phyloP scores from a whole-genome alignment of 805 yeast genomes.

The Cyberlindnera nakhonratchasimensis region DNA sequence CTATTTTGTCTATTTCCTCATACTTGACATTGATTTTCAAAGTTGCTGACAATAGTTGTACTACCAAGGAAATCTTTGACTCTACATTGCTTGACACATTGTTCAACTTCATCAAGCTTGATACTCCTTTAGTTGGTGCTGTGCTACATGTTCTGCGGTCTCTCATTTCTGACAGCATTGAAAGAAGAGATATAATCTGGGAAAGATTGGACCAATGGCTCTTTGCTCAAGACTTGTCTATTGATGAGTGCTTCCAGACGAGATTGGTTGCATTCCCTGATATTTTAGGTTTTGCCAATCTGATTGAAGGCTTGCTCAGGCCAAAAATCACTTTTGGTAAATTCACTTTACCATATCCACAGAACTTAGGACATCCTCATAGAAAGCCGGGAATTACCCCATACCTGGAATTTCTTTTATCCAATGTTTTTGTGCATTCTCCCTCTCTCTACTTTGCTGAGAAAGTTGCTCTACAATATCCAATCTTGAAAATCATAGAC shows the following conservation, averaged over 20 bases:
- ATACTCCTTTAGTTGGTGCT: slow-evolving; percentile 51
- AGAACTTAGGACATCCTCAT: slow-evolving; percentile 55
- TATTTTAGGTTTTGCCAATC: slow-evolving; percentile 55
- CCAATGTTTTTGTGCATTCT: slow-evolving; percentile 60
- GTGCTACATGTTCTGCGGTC: slow-evolving; percentile 54
- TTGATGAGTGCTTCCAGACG: slow-evolving; percentile 42
- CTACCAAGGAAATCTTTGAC: slow-evolving; percentile 31
- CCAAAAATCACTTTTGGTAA: slow-evolving; percentile 38
- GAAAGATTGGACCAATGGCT: slow-evolving; percentile 66
- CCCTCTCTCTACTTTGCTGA: slow-evolving; percentile 35
- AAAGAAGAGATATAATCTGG: slow-evolving; percentile 58
- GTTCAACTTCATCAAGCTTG: slow-evolving; percentile 42
- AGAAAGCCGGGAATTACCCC: slow-evolving; percentile 75
- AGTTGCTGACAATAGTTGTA: slow-evolving; percentile 42
- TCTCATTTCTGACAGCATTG: slow-evolving; percentile 45
- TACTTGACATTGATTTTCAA: slow-evolving; percentile 62
- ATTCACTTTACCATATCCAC: slow-evolving; percentile 50
- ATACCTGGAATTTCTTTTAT: slow-evolving; percentile 68
- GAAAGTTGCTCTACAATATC: slow-evolving; percentile 45
- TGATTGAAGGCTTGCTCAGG: slow-evolving; percentile 38
- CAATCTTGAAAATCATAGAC: slow-evolving; percentile 50
- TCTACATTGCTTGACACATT: slow-evolving; percentile 33
- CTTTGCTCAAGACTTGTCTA: slow-evolving; percentile 36
- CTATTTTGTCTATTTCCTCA: slow-evolving; percentile 69
- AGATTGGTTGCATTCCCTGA: slow-evolving; percentile 51